Base-by-base conservation (phyloP, 1,284 basidiomycete genomes). In the Cryptococcus depauperatus region DNA sequence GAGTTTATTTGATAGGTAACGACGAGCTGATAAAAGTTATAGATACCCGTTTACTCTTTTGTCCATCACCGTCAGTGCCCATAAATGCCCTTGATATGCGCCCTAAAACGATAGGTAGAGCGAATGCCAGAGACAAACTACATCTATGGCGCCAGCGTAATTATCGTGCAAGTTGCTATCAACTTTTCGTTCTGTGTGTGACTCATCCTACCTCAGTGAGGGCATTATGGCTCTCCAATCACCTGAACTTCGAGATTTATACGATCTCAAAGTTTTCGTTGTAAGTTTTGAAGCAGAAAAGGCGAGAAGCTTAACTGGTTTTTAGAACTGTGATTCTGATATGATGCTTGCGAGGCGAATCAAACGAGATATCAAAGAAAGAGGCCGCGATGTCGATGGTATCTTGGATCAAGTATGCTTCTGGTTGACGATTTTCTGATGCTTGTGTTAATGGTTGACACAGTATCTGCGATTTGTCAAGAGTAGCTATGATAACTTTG, bases 301-400 rank as follows among this genome's bases (percentile, higher is more conserved):
- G 32, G 13, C 19, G 6, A 8, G 23, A 35, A 32, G 13, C 29
- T 4, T 30, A 3, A 22, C n/a, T n/a, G n/a, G 37, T 45, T 29
- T 39, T 5, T 42, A 70, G 66, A 71, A 55, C 76, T 91, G 88
- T 44, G 93, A 97, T 64, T 85, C 90, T 3, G 93, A 98, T 66
- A 73, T 97, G 11, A 98, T 98, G 93, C 82, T 98, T 35, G 91
- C 93, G 3, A 78, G 93, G 41, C 81, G 93, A 28, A 85, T 98
- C 50, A 77, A 80, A 54, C 76, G 93, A 46, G 93, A 98, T 61
- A 80, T 87, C 6, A 79, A 82, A 54, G 91, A 98, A 66, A 79
- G 93, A 33, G 89, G 87, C 0, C 75, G 93, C 48, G 82, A 78
- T 50, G 83, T 96, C 0, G 79, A 82, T 1, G 91, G 92, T 3